Percentiles rank a stretch among this genome's conserved stretches.
Evolutionary conservation across 2,329 filamentous ascomycete species (phyloP).

Genomic region (Emydomyces testavorans): DNA sequence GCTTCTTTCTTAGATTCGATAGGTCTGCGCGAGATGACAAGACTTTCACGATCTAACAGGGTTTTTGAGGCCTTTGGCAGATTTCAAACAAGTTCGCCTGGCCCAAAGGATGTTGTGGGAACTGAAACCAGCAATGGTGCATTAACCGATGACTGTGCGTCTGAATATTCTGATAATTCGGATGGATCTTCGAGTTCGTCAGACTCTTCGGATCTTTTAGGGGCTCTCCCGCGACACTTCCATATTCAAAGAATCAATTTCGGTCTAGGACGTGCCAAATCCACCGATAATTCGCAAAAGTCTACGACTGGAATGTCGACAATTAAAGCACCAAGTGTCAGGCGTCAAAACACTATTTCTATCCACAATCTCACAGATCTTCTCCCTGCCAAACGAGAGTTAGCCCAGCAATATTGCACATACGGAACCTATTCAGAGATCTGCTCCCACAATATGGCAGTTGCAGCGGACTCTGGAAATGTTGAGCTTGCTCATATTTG

Average conservation of each 20-base stretch:
- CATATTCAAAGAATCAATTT: constrained; percentile 40
- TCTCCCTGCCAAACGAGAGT: constrained; percentile 64
- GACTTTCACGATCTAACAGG: constrained; percentile 38
- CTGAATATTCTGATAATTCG: constrained; percentile 42
- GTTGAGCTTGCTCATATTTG: constrained; percentile 69
- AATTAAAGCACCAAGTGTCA: constrained; percentile 31
- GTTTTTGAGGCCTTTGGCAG: constrained; percentile 55
- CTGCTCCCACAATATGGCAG: constrained; percentile 69
- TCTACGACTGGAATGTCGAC: constrained; percentile 48
- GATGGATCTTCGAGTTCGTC: constrained; percentile 49
- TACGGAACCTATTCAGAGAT: constrained; percentile 73
- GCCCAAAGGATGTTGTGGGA: constrained; percentile 37
- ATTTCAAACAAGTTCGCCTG: constrained; percentile 42
- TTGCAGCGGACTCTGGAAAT: constrained; percentile 60
- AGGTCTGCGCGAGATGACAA: constrained; percentile 40
- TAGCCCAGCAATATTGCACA: constrained; percentile 71
- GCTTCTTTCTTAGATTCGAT: constrained; percentile 40
- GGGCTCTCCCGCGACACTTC: constrained; percentile 38
- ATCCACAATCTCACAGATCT: constrained; percentile 59
- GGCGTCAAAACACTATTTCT: constrained; percentile 57
- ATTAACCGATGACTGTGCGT: constrained; percentile 35
- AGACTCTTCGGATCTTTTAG: constrained; percentile 35
- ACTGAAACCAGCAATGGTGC: constrained; percentile 32
- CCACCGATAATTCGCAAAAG: constrained; percentile 38
- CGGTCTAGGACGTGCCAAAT: constrained; percentile 46